phyloP scores from a whole-genome alignment of 2,329 filamentous ascomycete genomes.

The Scortechinia acanthostroma region DNA sequence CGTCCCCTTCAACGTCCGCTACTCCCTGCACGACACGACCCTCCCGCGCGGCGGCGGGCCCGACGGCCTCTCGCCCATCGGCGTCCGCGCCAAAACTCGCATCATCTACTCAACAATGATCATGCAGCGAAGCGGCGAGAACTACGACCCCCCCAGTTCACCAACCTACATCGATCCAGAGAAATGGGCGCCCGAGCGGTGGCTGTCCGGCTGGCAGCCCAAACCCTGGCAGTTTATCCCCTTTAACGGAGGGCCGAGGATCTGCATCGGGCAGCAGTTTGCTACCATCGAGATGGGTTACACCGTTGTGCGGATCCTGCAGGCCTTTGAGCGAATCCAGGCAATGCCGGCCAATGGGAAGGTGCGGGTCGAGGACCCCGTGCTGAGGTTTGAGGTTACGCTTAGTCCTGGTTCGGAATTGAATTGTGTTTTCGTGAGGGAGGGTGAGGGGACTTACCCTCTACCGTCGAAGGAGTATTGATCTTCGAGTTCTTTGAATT shows the following conservation, averaged over 20 bases:
- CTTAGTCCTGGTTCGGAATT: neutral
- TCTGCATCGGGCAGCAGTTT: conserved; percentile 76
- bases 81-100: conserved; percentile 57
- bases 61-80: conserved; percentile 52
- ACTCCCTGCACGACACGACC: conserved; percentile 66
- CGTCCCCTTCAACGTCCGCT: conserved; percentile 73
- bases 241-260: conserved; percentile 68
- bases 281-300: conserved; percentile 73
- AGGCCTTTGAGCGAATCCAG: conserved; percentile 49
- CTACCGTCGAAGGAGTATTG: too few relatives aligned
- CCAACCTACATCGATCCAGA: conserved; percentile 34
- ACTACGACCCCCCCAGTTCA: conserved; percentile 42
- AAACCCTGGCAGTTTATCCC: conserved; percentile 68
- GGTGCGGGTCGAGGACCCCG: neutral
- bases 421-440: conserved; percentile 2
- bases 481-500: too few relatives aligned
- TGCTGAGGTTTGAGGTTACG: neutral
- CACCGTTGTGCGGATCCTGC: conserved; percentile 65
- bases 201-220: conserved; percentile 49
- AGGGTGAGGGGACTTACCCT: neutral
- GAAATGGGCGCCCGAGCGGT: conserved; percentile 60
- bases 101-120: conserved; percentile 62
- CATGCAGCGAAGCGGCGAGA: conserved; percentile 65
- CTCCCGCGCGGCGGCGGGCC: conserved; percentile 66
- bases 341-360: neutral